A percentile compares a stretch with the other conserved stretches of the same genome.
Evolutionary conservation across 164 flowering plant genomes (phyloP).

Genomic region (Vitis labrusca): DNA sequence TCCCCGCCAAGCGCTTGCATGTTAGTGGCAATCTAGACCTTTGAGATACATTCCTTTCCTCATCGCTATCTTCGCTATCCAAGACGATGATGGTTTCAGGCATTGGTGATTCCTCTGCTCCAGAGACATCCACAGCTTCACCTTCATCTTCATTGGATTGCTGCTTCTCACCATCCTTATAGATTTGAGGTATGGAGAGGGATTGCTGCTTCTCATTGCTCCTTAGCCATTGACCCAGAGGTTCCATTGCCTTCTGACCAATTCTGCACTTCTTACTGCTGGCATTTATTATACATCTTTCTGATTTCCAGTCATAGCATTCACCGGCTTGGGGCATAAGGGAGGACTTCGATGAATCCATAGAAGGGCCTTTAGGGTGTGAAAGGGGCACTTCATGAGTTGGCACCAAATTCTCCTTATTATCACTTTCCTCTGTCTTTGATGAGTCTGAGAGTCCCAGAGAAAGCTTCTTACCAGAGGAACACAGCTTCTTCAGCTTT

Average conservation of each 20-base stretch:
- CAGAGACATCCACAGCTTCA: conserved; percentile 8
- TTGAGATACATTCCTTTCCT: conserved; percentile 28
- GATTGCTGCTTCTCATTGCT: too few relatives aligned
- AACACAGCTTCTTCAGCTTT: conserved; percentile 11
- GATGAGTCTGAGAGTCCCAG: conserved; percentile 18
- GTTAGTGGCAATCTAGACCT: conserved; percentile 40
- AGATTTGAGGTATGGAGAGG: too few relatives aligned
- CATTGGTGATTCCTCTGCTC: conserved; percentile 18
- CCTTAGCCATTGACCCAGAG: too few relatives aligned
- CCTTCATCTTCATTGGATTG: conserved; percentile 5
- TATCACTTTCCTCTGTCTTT: conserved; percentile 6
- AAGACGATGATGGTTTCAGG: conserved; percentile 49
- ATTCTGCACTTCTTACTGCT: too few relatives aligned
- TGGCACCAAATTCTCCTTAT: conserved; percentile 26
- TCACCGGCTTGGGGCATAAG: background rate
- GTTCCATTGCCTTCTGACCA: too few relatives aligned
- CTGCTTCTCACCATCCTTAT: conserved; percentile 3
- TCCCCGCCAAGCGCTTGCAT: conserved; percentile 33
- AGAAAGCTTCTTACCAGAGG: conserved; percentile 28
- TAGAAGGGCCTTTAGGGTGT: conserved; percentile 1
- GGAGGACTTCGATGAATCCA: conserved; percentile 6
- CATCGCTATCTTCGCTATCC: conserved; percentile 88
- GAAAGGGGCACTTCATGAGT: conserved; percentile 3
- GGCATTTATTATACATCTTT: too few relatives aligned
- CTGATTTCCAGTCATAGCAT: too few relatives aligned